phyloP scores from a whole-genome alignment of 305 asterid genomes.

The Striga hermonthica region DNA sequence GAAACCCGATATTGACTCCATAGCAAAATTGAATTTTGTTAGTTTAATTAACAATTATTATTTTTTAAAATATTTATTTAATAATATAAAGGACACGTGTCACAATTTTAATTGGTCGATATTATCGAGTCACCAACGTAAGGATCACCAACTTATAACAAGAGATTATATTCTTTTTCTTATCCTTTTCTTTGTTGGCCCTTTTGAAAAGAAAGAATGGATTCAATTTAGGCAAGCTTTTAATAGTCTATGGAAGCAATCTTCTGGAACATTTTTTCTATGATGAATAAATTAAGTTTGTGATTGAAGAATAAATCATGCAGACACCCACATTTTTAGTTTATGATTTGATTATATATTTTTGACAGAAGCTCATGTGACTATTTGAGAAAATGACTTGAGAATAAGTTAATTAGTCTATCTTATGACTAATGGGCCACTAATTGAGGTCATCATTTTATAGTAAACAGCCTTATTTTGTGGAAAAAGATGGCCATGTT shows the following conservation, averaged over 20 bases:
- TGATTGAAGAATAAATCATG: constrained; percentile 17
- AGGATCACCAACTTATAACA: too few species aligned
- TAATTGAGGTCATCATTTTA: neutral
- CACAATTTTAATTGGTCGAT: too few species aligned
- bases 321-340: neutral
- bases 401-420: neutral
- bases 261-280: neutral
- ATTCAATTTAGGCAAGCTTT: neutral
- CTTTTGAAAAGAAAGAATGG: too few species aligned
- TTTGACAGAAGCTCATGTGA: neutral
- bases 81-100: too few species aligned
- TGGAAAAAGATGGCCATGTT: too few species aligned
- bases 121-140: too few species aligned
- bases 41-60: too few species aligned
- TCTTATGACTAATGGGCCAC: constrained; percentile 1
- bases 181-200: too few species aligned
- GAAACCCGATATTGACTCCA: too few species aligned
- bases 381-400: neutral
- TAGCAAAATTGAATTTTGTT: too few species aligned
- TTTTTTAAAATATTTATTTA: too few species aligned
- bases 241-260: neutral
- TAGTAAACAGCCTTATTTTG: neutral
- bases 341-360: neutral
- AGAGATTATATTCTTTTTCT: too few species aligned
- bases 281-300: neutral